These are phyloP conservation scores for Gaultheria prostrata DNA, from an alignment of 148 eudicot species.

Conservation along the genomic window DNA sequence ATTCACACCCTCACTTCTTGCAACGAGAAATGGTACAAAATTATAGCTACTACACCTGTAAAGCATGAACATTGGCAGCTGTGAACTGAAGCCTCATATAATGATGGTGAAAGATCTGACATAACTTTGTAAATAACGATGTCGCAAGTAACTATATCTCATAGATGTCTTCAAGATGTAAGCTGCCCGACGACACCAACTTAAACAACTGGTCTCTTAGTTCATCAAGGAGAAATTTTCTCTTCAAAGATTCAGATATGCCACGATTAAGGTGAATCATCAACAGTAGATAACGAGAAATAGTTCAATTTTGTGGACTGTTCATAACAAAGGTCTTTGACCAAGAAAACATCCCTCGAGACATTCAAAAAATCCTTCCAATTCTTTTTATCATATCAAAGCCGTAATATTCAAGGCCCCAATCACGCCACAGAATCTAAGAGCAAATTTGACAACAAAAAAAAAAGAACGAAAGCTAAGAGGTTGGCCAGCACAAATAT, in stretches of 20 bases:
- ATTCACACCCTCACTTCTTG: background rate
- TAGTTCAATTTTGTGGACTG: background rate
- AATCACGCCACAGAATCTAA: background rate
- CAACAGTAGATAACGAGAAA: background rate
- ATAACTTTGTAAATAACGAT: background rate
- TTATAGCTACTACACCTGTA: background rate
- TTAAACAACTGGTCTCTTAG: background rate
- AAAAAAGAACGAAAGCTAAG: background rate
- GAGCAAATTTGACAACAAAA: background rate
- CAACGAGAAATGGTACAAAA: background rate
- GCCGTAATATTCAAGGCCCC: background rate
- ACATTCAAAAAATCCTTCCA: background rate
- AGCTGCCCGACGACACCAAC: background rate
- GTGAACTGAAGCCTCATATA: background rate
- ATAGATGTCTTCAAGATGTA: background rate
- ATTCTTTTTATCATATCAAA: background rate
- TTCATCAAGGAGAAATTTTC: background rate
- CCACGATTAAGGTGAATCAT: background rate
- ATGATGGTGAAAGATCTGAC: background rate
- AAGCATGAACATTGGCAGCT: background rate
- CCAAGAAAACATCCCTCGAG: background rate
- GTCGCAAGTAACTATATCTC: background rate
- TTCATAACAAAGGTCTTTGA: background rate
- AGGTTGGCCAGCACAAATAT: background rate
- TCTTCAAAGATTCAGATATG: background rate